Evolutionary conservation across 148 eudicot species (phyloP).

Genomic region (Vaccinium corymbosum): DNA sequence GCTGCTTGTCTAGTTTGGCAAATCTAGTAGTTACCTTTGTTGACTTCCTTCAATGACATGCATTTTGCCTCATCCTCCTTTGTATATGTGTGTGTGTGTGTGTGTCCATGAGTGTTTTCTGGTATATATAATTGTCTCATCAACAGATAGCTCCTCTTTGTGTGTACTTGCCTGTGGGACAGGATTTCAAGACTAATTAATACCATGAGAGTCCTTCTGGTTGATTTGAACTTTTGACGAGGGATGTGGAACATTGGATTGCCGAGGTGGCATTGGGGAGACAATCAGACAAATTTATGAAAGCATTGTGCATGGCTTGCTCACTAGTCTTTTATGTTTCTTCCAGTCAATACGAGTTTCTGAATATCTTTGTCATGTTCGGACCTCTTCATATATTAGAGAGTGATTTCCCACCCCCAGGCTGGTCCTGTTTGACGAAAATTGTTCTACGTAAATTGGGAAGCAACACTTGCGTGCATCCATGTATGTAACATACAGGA

Average conservation of each 20-base stretch:
- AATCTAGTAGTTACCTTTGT: background rate
- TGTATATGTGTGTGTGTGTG: background rate
- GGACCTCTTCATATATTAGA: background rate
- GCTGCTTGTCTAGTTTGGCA: too few relatives aligned
- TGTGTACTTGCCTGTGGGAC: background rate
- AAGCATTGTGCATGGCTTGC: conserved; percentile 1
- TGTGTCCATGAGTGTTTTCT: too few relatives aligned
- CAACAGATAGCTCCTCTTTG: background rate
- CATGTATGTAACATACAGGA: too few relatives aligned
- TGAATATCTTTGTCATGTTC: background rate
- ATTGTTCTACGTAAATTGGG: background rate
- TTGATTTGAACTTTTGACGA: background rate
- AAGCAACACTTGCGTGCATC: background rate
- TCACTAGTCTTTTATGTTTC: background rate
- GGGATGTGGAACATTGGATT: background rate
- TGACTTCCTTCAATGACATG: background rate
- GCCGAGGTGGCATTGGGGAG: background rate
- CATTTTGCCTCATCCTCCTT: background rate
- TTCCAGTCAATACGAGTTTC: background rate
- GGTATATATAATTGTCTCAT: background rate
- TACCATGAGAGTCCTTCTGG: background rate
- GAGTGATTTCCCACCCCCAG: background rate
- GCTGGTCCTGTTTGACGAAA: background rate
- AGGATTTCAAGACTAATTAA: background rate
- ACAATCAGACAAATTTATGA: background rate